phyloP scores from a whole-genome alignment of 768 basidiomycete species.

The Pluteus cervinus region DNA sequence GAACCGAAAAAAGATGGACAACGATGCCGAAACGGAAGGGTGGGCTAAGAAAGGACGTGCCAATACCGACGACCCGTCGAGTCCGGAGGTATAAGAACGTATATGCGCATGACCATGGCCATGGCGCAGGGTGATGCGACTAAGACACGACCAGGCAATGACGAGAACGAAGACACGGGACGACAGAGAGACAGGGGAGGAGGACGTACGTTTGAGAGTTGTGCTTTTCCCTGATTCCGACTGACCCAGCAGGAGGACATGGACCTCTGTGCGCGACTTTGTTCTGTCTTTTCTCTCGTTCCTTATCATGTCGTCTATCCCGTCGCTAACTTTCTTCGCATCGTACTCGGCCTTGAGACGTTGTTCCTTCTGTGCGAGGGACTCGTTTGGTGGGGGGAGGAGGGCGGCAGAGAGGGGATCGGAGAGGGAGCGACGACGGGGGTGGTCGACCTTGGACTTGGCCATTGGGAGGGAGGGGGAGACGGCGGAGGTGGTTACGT shows the following conservation, averaged over 20 bases:
- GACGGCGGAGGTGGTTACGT: conserved; percentile 16
- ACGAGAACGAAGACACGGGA: conserved; percentile 4
- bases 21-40: no score
- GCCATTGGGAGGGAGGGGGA: conserved; percentile 28
- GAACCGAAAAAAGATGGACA: not conserved
- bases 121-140: no score
- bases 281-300: conserved; percentile 56
- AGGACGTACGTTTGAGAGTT: conserved; percentile 76
- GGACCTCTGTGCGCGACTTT: conserved; percentile 58
- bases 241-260: conserved; percentile 78
- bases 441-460: conserved; percentile 27
- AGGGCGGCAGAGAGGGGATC: conserved; percentile 69
- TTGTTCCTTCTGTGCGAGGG: conserved; percentile 55
- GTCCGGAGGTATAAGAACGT: not conserved
- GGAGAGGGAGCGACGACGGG: conserved; percentile 39
- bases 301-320: conserved; percentile 75
- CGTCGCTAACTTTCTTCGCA: conserved; percentile 68
- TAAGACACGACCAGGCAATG: no score
- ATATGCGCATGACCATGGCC: not conserved
- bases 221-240: conserved; percentile 90
- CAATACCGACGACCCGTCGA: not conserved
- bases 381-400: conserved; percentile 68
- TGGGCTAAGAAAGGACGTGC: no score
- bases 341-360: conserved; percentile 63
- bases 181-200: conserved; percentile 6